Base-by-base conservation (phyloP, 805 yeast genomes). In the Kazachstania viticola region DNA sequence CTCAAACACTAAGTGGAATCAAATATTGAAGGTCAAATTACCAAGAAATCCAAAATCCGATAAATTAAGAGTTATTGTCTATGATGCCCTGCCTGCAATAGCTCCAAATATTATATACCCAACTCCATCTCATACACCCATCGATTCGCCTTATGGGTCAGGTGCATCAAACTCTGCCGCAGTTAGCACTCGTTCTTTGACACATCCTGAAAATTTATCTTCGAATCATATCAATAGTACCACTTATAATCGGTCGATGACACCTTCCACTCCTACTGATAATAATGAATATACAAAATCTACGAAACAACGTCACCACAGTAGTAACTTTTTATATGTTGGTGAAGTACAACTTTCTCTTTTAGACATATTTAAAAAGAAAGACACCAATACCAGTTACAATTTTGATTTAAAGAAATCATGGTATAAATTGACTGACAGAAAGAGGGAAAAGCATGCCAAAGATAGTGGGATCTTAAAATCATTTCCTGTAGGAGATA, bases 281-380 rank as follows among this genome's bases (percentile, higher is more conserved):
- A 8, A 5, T 7, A 12, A 15, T 14, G 16, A 15, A 7, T 11
- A 14, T 16, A 6, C 15, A 27, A 28, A 14, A 34, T 29, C 13
- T 31, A 32, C 14, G 25, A 33, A 17, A 25, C 26, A 22, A 9
- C 18, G 17, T 3, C 33, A 25, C n/a, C 15, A 5, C 25, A 16
- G 14, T 17, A 9, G 23, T n/a, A 35, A 31, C 24, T 51, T 49
- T 31, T 33, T 54, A 17, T 54, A 54, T 21, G 34, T 54, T 9
- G 59, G 58, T 12, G 59, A 54, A 35, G 45, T 44, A 2, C 49
- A 44, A 41, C 9, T 54, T 9, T 48, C 55, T 3, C 25, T 54
- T 5, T 31, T 46, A 16, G 49, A 49, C n/a, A 21, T 54, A 11
- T 54, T 54, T 35, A 44, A 41, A 25, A 33, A 37, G 8, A 36